These are phyloP conservation scores for Starmerella stigmatis DNA, from an alignment of 805 yeast genomes.

Conservation along the genomic window DNA sequence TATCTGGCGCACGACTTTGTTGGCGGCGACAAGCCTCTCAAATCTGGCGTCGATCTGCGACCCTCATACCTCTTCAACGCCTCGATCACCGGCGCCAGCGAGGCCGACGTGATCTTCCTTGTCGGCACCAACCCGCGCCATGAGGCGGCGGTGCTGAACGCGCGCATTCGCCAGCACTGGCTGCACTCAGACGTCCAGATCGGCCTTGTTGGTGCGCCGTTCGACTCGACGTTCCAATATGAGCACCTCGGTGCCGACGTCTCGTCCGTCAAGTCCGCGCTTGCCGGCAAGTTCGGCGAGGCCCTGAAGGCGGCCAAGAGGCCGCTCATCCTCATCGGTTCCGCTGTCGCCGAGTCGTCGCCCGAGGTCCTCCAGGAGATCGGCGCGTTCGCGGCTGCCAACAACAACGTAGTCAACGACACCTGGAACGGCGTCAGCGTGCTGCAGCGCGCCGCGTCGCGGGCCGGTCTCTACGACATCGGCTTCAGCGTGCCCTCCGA, in stretches of 20 bases:
- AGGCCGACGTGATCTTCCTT: conserved; percentile 68
- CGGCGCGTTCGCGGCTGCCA: conserved; percentile 47
- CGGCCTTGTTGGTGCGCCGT: conserved; percentile 62
- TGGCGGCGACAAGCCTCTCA: conserved; percentile 45
- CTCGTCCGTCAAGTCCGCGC: conserved; percentile 47
- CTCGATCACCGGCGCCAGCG: conserved; percentile 65
- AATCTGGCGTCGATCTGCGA: conserved; percentile 63
- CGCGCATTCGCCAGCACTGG: conserved; percentile 76
- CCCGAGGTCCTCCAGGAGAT: conserved; percentile 34
- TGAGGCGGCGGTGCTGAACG: conserved; percentile 80
- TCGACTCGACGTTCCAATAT: conserved; percentile 64
- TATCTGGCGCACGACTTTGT: conserved; percentile 64
- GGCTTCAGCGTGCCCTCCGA: conserved; percentile 55
- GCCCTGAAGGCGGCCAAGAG: conserved; percentile 54
- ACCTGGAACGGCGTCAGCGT: conserved; percentile 77
- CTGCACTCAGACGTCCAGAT: conserved; percentile 53
- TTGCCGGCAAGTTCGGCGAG: conserved; percentile 58
- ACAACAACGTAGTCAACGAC: conserved; percentile 52
- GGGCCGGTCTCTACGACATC: conserved; percentile 76
- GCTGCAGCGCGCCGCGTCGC: conserved; percentile 77
- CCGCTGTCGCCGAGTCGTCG: conserved; percentile 63
- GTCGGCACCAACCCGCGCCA: conserved; percentile 83
- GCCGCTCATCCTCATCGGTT: conserved; percentile 73
- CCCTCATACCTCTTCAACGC: conserved; percentile 74
- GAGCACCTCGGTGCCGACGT: conserved; percentile 54